Conservation (phyloP, 768 basidiomycete genomes). For the Kwoniella botswanensis region DNA sequence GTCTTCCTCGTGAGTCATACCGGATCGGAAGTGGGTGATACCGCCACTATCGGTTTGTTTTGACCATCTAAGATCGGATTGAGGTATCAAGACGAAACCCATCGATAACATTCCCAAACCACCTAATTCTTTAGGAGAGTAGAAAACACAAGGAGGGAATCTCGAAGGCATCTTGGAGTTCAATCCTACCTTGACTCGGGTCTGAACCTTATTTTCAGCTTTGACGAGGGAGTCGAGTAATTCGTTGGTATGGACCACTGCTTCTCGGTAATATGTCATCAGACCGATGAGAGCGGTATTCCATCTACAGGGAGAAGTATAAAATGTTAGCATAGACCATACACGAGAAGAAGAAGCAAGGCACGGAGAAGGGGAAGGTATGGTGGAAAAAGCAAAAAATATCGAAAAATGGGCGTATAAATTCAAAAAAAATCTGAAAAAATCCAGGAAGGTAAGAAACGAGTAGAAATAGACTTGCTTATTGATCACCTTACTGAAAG, state of each 20-base stretch:
- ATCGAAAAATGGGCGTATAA: not conserved
- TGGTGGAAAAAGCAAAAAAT: not conserved
- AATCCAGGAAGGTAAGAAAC: not conserved
- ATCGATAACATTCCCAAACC: constrained; percentile 99
- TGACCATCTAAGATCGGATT: constrained; percentile 95
- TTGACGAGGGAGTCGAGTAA: constrained; percentile 94
- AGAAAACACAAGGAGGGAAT: constrained; percentile 88
- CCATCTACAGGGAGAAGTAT: not conserved
- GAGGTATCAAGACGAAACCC: constrained; percentile 98
- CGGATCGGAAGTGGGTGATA: constrained; percentile 98
- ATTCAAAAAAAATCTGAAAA: not conserved
- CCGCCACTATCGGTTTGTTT: constrained; percentile 97
- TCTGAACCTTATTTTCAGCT: constrained; percentile 99
- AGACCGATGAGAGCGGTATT: constrained; percentile 59
- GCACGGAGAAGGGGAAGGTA: not conserved
- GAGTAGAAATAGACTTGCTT: constrained; percentile 22
- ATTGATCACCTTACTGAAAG: constrained; percentile 94
- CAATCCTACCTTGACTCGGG: constrained; percentile 98
- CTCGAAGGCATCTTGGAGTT: constrained; percentile 99
- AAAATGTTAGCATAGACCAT: not conserved
- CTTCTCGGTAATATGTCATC: constrained; percentile 98
- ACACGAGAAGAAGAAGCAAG: not conserved
- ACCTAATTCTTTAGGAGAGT: constrained; percentile 96
- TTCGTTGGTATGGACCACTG: constrained; percentile 96
- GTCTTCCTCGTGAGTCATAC: constrained; percentile 77